Evolutionary conservation across 805 yeast species (phyloP), one percentile per base, ranked within the genome.

Genomic region (Cyberlindnera nakhonratchasimensis): DNA sequence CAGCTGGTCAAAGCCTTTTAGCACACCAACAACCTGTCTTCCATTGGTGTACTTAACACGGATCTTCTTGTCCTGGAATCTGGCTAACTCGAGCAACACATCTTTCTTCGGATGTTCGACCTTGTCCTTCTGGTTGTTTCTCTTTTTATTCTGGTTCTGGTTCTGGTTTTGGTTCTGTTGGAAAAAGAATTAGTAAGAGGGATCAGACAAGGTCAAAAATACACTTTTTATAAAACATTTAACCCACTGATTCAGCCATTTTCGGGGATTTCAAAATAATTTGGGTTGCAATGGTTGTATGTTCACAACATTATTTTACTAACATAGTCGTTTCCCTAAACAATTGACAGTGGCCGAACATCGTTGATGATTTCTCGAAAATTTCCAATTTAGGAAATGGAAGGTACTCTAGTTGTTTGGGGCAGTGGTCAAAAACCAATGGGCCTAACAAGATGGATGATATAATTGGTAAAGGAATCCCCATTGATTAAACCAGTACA

Each of bases 41-140:
- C 96, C 96, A 11, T 96, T 95, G 51, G 81, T 75, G 59, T 93
- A 79, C 54, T 85, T 82, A 40, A 90, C 91, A 54, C 82, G 74
- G 30, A 91, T 79, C 51, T 72, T 63, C 52, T 82, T 72, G 59
- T 87, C 95, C 54, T 78, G 77, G 61, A 85, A 86, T 57, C 79
- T 83, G 48, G 81, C 77, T 46, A 93, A 70, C 61, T 90, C 89
- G 42, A 88, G 70, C 46, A 90, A 86, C 18, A 96, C 95, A 49
- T 90, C 96, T 64, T 88, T 84, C 69, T 85, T 86, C 28, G 97
- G 98, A 12, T 53, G 58, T 17, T 48, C 88, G 80, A 52, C 82
- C 88, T 51, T 71, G 61, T 51, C 66, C 67, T 47, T 42, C 26
- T 46, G 34, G 26, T 47, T 41, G 39, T 62, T 42, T 35, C 38